Evolutionary conservation across 1,284 basidiomycete genomes (phyloP), one percentile per base, ranked within the genome.

Genomic region (Rhodofomes roseus): DNA sequence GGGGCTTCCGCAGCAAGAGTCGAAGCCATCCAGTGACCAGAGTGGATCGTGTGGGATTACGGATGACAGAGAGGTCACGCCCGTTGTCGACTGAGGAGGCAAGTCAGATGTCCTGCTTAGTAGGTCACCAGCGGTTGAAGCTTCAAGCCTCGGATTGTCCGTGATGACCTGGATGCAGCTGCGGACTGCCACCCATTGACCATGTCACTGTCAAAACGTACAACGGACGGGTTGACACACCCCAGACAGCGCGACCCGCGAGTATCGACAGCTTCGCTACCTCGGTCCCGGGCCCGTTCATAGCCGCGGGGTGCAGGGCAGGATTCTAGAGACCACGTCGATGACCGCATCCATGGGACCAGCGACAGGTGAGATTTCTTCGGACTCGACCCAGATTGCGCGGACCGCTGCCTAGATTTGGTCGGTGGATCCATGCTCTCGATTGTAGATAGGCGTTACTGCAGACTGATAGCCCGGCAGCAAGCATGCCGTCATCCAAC

Each of bases 61-160:
- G 31, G 50, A 52, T 52, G 50, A 52, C 50, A 52, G 31, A 37
- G n/a, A 20, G 18, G 50, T 52, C 50, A 52, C 50, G 50, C 31
- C 27, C 9, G 25, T 44, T 9, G 20, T 20, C 23, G 14, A 8
- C 23, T 11, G 8, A 8, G 18, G 27, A 4, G 48, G 9, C 48
- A 36, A 31, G 48, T 51, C 48, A 52, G 29, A 14, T 52, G 50
- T 14, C 31, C 12, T 52, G 50, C 50, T 52, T 52, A 37, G 48
- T 51, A 20, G 48, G 48, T n/a, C 14, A n/a, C 4, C 6, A 9
- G 12, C 27, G n/a, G 25, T 16, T 2, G 11, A 48, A 48, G 8
- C 6, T n/a, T n/a, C n/a, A n/a, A n/a, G n/a, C n/a, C n/a, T n/a
- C n/a, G n/a, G 48, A 11, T 34, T 34, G 31, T 34, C 6, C 40